Evolutionary conservation across 2,329 filamentous ascomycete genomes (phyloP).

Genomic region (Paracoccidioides lutzii): DNA sequence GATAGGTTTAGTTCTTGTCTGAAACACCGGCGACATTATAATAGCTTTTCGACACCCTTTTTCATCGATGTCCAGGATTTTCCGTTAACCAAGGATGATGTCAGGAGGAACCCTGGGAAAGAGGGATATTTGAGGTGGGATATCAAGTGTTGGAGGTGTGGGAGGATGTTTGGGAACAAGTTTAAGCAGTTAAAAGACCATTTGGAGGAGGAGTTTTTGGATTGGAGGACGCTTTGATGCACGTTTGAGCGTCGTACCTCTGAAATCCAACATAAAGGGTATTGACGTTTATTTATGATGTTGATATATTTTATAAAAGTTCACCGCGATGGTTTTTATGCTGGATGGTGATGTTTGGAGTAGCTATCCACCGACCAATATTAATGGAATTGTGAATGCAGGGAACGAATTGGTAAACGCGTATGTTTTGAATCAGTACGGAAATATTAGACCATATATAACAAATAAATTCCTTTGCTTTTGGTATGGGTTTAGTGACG

Average conservation of each 20-base stretch:
- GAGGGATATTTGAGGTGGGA: constrained; percentile 51
- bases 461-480: not conserved
- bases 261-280: not conserved
- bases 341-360: not conserved
- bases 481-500: not conserved
- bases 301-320: not conserved
- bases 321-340: not conserved
- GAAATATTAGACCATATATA: not conserved
- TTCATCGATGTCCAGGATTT: constrained; percentile 69
- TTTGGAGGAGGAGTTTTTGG: constrained; percentile 58
- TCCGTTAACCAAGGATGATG: constrained; percentile 55
- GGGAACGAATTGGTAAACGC: not conserved
- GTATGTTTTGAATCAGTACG: not conserved
- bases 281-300: not conserved
- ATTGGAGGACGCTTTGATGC: constrained; percentile 46
- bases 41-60: constrained; percentile 79
- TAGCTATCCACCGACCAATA: not conserved
- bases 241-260: not conserved
- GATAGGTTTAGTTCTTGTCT: constrained; percentile 63
- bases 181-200: constrained; percentile 67
- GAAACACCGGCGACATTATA: constrained; percentile 79
- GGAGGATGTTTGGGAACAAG: constrained; percentile 55
- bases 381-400: not conserved
- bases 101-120: constrained; percentile 43
- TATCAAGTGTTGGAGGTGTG: constrained; percentile 77